Base-by-base conservation (phyloP, 441 rosid genomes). In the California macrophylla region DNA sequence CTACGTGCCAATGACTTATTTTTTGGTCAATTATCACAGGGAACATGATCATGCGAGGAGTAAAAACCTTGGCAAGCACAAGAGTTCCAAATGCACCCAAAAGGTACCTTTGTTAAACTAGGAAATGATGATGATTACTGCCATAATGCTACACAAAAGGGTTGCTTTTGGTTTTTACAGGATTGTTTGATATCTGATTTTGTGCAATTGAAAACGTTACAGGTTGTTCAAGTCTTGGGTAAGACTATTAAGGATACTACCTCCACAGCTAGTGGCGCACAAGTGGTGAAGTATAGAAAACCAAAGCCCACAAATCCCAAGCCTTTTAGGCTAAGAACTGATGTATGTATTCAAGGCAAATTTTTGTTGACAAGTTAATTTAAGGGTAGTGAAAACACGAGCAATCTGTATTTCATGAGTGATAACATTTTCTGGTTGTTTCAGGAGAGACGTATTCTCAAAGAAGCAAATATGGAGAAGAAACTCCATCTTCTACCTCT, bases 251-350 rank as follows among this genome's bases (percentile, higher is more conserved):
- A 77, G 79, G 86, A 86, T 45, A 79, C 64, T 69, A 36, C 61
- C 13, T 36, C 74, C 5, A 71, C 70, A 40, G 73, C 71, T 18
- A 65, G 20, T 25, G 70, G 70, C 38, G 71, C 78, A 56, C 79
- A 62, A 75, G 69, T 71, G 71, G 73, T 75, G 62, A 85, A 85
- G 81, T 82, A 80, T 45, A 75, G 69, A 72, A 91, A 88, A 73
- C 92, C 91, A 66, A 89, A 79, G 79, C 83, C 88, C 30, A 92
- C 97, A 1, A 84, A 89, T 85, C 96, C 98, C 69, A 92, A 86
- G 82, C 98, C 98, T 54, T 92, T 90, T 72, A 77, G 98, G 73
- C 88, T 93, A 47, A 85, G 97, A 82, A 90, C 92, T 13, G 88
- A 93, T 84, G 98, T 93, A 86, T 29, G 86, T 68, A 52, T 1